Evolutionary conservation across 768 basidiomycete genomes (phyloP).

Genomic region (Rhizopogon salebrosus): DNA sequence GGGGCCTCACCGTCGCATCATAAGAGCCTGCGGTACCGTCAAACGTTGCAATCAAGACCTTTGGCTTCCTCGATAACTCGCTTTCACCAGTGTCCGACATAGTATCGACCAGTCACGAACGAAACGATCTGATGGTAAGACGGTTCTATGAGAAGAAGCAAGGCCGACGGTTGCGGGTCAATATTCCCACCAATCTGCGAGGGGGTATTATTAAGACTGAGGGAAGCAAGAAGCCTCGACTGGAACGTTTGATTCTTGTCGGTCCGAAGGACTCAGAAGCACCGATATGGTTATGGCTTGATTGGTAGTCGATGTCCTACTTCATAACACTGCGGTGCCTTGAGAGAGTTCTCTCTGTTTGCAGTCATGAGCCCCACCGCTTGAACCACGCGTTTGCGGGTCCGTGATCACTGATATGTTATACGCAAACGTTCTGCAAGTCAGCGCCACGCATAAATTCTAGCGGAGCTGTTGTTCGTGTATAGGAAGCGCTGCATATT

Average conservation of each 20-base stretch:
- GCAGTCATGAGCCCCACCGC: too few species aligned
- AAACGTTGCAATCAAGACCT: slow-evolving; percentile 60
- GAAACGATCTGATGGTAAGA: neutral
- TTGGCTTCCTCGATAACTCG: slow-evolving; percentile 17
- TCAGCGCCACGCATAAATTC: too few species aligned
- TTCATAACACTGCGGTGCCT: neutral
- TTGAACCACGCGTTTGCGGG: too few species aligned
- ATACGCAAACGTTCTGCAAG: too few species aligned
- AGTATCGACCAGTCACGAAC: neutral
- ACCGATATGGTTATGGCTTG: neutral
- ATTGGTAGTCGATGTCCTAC: too few species aligned
- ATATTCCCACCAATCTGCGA: neutral
- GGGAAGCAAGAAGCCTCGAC: neutral
- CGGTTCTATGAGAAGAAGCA: neutral
- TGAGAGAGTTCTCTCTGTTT: too few species aligned
- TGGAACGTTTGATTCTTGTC: neutral
- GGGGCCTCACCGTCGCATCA: slow-evolving; percentile 34
- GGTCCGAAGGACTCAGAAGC: neutral
- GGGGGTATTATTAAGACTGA: neutral
- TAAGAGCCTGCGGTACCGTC: slow-evolving; percentile 62
- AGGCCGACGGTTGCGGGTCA: too few species aligned
- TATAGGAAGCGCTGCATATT: too few species aligned
- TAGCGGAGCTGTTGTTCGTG: too few species aligned
- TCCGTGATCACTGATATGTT: too few species aligned
- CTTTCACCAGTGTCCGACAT: slow-evolving; percentile 13